Percentiles rank a stretch among this genome's conserved stretches.
Conservation (phyloP, 164 flowering plant genomes). For the Hamamelis virginiana region DNA sequence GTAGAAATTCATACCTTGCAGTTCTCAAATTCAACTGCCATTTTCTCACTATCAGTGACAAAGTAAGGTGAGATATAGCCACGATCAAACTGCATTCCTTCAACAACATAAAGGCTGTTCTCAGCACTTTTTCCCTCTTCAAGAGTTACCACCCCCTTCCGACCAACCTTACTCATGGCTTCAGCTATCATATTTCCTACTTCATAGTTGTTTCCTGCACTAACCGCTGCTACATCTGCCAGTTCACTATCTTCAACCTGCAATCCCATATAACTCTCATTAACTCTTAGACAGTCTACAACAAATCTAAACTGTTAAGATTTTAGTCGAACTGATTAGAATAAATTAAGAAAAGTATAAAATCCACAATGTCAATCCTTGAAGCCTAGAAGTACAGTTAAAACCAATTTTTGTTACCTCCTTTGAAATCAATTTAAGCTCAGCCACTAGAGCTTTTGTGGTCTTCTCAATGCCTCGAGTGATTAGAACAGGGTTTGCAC, state of each 20-base stretch:
- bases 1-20: constrained; percentile 62
- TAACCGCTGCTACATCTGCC: constrained; percentile 98
- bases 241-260: constrained; percentile 98
- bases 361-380: too few species aligned
- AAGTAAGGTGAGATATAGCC: constrained; percentile 97
- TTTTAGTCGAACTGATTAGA: too few species aligned
- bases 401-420: constrained; percentile 48
- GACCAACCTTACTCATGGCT: constrained; percentile 93
- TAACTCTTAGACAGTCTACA: not conserved
- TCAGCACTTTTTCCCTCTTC: constrained; percentile 99
- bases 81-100: constrained; percentile 98
- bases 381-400: not conserved
- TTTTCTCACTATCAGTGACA: constrained; percentile 93
- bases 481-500: constrained; percentile 95
- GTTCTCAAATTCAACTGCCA: constrained; percentile 90
- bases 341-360: too few species aligned
- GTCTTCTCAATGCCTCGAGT: constrained; percentile 98
- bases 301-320: too few species aligned
- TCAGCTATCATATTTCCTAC: constrained; percentile 96
- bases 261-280: not conserved
- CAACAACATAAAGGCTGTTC: constrained; percentile 85
- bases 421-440: constrained; percentile 80
- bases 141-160: constrained; percentile 96
- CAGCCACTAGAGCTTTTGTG: constrained; percentile 79
- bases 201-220: constrained; percentile 97